Conservation (phyloP, 2,329 filamentous ascomycete species). For the Fusarium kyushuense region DNA sequence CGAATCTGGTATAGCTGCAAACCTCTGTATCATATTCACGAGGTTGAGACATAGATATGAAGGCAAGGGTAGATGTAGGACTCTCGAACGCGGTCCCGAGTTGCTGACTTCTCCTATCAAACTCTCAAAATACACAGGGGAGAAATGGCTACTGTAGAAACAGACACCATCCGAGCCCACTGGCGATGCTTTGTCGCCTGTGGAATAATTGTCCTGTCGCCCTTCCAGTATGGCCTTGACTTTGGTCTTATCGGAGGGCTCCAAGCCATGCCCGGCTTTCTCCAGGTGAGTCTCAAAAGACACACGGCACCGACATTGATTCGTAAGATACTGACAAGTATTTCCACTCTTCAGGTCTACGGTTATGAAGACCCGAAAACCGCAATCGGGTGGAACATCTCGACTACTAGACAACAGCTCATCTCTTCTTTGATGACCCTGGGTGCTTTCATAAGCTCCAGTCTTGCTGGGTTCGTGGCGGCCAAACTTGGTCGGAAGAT, state of each 20-base stretch:
- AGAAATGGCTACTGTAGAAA: slow-evolving; percentile 18
- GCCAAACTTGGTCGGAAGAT: slow-evolving; percentile 32
- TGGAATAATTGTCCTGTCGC: slow-evolving; percentile 38
- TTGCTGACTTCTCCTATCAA: neutral
- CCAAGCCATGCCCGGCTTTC: slow-evolving; percentile 42
- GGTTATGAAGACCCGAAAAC: slow-evolving; percentile 39
- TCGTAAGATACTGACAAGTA: neutral
- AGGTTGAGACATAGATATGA: neutral
- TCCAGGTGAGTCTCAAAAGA: slow-evolving; percentile 22
- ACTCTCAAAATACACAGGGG: neutral
- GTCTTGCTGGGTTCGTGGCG: slow-evolving; percentile 36
- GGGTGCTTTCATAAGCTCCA: slow-evolving; percentile 43
- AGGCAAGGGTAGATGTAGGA: neutral
- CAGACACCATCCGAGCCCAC: slow-evolving; percentile 39
- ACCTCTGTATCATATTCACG: neutral
- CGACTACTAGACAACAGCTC: slow-evolving; percentile 40
- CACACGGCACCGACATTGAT: neutral
- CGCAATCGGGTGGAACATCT: slow-evolving; percentile 44
- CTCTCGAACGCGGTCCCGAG: neutral
- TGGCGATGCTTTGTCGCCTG: slow-evolving; percentile 44
- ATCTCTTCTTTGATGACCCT: slow-evolving; percentile 44
- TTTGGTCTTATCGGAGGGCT: slow-evolving; percentile 42
- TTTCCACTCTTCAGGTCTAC: slow-evolving; percentile 19
- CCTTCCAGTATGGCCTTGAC: slow-evolving; percentile 43
- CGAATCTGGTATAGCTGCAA: neutral